Evolutionary conservation across 352 stramenopile genomes (phyloP).

Genomic region (Pythium sukuiense): DNA sequence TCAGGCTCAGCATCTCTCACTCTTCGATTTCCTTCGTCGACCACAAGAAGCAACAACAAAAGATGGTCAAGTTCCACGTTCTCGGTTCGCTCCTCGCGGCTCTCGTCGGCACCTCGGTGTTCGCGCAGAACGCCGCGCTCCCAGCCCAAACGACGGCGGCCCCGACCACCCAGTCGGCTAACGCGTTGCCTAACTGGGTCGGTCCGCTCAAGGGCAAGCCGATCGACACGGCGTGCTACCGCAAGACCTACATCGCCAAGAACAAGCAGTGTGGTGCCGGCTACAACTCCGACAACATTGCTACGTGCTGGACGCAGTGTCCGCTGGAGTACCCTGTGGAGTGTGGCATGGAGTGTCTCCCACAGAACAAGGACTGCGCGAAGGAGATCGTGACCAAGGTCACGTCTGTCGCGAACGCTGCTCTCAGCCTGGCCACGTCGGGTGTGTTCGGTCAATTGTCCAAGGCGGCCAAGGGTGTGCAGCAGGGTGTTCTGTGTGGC

Average conservation of each 20-base stretch:
- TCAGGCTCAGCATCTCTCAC: background rate
- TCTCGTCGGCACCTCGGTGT: constrained; percentile 4
- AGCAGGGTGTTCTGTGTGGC: constrained; percentile 26
- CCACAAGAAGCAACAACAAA: background rate
- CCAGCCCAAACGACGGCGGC: background rate
- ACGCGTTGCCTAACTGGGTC: constrained; percentile 22
- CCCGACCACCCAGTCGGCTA: background rate
- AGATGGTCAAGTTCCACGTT: constrained; percentile 22
- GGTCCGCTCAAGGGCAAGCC: constrained; percentile 20
- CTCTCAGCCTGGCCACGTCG: constrained; percentile 36
- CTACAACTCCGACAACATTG: constrained; percentile 48
- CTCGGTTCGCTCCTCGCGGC: constrained; percentile 2
- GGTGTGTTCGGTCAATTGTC: constrained; percentile 42
- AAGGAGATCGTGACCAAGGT: constrained; percentile 46
- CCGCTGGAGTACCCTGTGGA: constrained; percentile 54
- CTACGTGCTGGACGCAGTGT: constrained; percentile 62
- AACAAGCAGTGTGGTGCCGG: constrained; percentile 34
- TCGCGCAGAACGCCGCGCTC: constrained; percentile 17
- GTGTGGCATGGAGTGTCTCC: constrained; percentile 56
- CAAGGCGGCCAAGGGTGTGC: constrained; percentile 19
- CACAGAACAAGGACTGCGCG: constrained; percentile 55
- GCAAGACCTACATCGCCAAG: constrained; percentile 34
- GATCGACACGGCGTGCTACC: constrained; percentile 32
- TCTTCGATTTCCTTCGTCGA: background rate
- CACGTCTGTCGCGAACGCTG: constrained; percentile 37